Evolutionary conservation across 495 filamentous ascomycete species (phyloP).

Genomic region (Apodospora peruviana): DNA sequence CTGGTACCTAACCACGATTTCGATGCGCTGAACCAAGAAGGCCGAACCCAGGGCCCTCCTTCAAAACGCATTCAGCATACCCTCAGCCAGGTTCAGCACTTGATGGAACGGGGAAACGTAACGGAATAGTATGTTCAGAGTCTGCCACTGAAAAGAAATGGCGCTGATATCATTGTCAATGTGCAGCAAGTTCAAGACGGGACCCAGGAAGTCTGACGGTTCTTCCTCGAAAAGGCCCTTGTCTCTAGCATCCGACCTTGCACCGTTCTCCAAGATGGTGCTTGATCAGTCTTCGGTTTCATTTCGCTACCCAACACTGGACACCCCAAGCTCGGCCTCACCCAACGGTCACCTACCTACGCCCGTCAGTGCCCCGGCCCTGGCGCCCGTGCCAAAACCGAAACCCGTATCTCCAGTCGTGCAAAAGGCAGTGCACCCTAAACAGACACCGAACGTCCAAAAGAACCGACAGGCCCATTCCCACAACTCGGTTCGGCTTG

Average conservation of each 20-base stretch:
- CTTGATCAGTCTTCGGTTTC: constrained; percentile 32
- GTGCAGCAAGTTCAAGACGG: constrained; percentile 63
- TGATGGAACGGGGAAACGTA: constrained; percentile 60
- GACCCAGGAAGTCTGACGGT: constrained; percentile 20
- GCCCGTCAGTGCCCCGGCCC: constrained; percentile 6
- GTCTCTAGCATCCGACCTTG: constrained; percentile 27
- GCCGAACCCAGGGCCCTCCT: constrained; percentile 24
- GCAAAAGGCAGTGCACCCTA: constrained; percentile 17
- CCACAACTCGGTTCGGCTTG: constrained; percentile 23
- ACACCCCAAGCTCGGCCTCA: constrained; percentile 16
- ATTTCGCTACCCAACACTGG: constrained; percentile 33
- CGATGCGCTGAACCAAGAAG: constrained; percentile 49
- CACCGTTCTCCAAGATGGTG: constrained; percentile 40
- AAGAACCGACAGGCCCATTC: constrained; percentile 21
- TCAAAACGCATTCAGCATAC: constrained; percentile 41
- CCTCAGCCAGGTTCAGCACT: constrained; percentile 62
- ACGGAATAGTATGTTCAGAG: constrained; percentile 61
- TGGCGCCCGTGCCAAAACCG: background rate
- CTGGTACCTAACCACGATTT: constrained; percentile 40
- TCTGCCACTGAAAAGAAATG: background rate
- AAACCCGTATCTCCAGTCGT: constrained; percentile 11
- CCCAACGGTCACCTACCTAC: constrained; percentile 9
- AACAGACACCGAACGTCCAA: constrained; percentile 9
- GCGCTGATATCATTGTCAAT: constrained; percentile 11
- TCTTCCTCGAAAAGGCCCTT: constrained; percentile 7